Conservation (phyloP, 345 rosid species). For the Jatropha curcas region DNA sequence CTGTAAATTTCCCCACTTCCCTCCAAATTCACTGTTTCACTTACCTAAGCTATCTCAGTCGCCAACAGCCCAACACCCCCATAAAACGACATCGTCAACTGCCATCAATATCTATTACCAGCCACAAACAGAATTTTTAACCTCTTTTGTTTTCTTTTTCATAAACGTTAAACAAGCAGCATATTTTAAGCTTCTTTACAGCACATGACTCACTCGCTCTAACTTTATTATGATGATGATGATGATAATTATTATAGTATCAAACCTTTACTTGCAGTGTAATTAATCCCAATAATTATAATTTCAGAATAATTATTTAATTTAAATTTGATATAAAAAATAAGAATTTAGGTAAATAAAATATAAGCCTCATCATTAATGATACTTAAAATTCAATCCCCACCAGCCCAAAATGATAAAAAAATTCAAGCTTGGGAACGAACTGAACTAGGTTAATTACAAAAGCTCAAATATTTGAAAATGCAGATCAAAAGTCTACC, state of each 20-base stretch:
- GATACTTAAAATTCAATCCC: not conserved
- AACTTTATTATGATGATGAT: not conserved
- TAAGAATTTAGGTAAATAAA: no score
- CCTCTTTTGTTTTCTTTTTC: not conserved
- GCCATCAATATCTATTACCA: not conserved
- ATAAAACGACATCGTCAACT: not conserved
- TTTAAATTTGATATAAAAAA: no score
- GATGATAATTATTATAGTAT: not conserved
- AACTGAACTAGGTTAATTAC: not conserved
- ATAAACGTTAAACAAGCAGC: not conserved
- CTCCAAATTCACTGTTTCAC: not conserved
- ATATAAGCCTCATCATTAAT: slow-evolving; percentile 10
- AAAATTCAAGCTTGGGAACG: not conserved
- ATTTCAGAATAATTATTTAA: no score
- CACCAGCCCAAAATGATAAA: not conserved
- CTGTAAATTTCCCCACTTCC: no score
- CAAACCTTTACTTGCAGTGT: slow-evolving; percentile 32
- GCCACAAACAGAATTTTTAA: not conserved
- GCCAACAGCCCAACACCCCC: not conserved
- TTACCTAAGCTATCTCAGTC: not conserved
- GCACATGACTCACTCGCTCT: slow-evolving; percentile 17
- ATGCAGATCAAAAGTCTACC: not conserved
- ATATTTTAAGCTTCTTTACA: slow-evolving; percentile 23
- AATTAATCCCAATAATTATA: slow-evolving; percentile 19
- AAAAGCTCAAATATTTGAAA: slow-evolving; percentile 6